Percentiles rank a stretch among this genome's conserved stretches.
phyloP scores from a whole-genome alignment of 2,329 filamentous ascomycete species.

The Domatiomyces globalis region DNA sequence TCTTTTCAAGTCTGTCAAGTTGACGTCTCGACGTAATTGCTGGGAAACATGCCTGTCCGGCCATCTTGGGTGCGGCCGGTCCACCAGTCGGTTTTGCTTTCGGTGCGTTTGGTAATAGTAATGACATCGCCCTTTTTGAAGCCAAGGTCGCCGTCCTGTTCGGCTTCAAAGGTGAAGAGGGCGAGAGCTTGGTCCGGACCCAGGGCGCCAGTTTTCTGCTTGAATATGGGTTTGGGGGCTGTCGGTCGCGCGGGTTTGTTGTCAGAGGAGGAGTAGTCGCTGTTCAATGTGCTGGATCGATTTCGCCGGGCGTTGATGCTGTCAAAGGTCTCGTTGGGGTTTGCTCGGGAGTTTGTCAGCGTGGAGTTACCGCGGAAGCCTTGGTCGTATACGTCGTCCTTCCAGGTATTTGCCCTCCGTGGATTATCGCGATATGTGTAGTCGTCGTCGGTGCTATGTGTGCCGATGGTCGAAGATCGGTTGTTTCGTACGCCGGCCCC shows the following conservation, averaged over 20 bases:
- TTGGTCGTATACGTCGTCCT: slow-evolving; percentile 36
- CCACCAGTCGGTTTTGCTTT: slow-evolving; percentile 95
- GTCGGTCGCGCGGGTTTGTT: slow-evolving; percentile 62
- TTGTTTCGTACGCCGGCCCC: slow-evolving; percentile 50
- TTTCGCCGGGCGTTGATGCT: slow-evolving; percentile 24
- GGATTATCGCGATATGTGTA: slow-evolving; percentile 43
- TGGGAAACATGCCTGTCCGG: slow-evolving; percentile 78
- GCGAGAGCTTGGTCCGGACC: slow-evolving; percentile 68
- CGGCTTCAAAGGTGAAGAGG: slow-evolving; percentile 84
- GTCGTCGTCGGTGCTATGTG: slow-evolving; percentile 29
- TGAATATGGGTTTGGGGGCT: slow-evolving; percentile 79
- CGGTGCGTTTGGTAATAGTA: slow-evolving; percentile 84
- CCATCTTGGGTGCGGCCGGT: slow-evolving; percentile 69
- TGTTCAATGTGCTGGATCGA: slow-evolving; percentile 27
- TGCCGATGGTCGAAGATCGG: slow-evolving; percentile 42
- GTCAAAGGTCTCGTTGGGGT: slow-evolving; percentile 23
- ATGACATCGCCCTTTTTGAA: slow-evolving; percentile 98
- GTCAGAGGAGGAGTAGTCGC: slow-evolving; percentile 42
- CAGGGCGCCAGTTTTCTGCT: slow-evolving; percentile 30
- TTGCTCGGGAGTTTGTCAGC: slow-evolving; percentile 15
- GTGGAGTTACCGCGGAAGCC: slow-evolving; percentile 5
- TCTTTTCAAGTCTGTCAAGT: slow-evolving; percentile 4
- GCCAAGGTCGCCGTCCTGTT: slow-evolving; percentile 78
- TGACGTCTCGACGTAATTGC: slow-evolving; percentile 17
- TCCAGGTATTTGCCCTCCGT: slow-evolving; percentile 34